Conservation (phyloP, 768 basidiomycete genomes). For the Roridomyces roridus region DNA sequence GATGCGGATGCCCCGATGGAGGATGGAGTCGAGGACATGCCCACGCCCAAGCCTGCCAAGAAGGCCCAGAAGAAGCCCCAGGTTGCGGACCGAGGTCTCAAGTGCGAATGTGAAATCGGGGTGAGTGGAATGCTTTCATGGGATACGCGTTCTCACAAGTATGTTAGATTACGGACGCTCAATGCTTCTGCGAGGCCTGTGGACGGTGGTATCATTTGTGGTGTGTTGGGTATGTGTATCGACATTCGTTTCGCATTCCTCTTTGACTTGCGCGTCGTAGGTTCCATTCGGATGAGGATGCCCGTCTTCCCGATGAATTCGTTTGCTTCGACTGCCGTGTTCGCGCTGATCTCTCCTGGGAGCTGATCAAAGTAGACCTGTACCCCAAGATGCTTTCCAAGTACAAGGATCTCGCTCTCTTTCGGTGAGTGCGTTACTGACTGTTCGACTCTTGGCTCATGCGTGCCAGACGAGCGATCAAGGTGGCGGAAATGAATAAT, state of each 20-base stretch:
- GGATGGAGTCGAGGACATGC: constrained; percentile 18
- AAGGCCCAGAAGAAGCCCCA: constrained; percentile 15
- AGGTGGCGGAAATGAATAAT: constrained; percentile 61
- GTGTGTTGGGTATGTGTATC: constrained; percentile 49
- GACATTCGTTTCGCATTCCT: background rate
- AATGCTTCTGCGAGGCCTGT: constrained; percentile 75
- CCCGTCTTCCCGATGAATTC: constrained; percentile 64
- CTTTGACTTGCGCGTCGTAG: constrained; percentile 37
- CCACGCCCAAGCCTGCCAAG: constrained; percentile 22
- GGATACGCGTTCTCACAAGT: background rate
- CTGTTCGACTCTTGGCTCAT: background rate
- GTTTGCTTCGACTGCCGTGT: constrained; percentile 81
- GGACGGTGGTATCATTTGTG: constrained; percentile 78
- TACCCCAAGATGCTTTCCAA: constrained; percentile 65
- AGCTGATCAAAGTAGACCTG: constrained; percentile 64
- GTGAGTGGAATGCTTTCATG: constrained; percentile 41
- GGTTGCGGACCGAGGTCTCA: constrained; percentile 46
- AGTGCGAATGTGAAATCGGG: constrained; percentile 74
- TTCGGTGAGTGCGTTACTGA: constrained; percentile 69
- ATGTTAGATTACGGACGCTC: constrained; percentile 60
- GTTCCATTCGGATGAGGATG: constrained; percentile 66
- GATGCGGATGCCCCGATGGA: constrained; percentile 22
- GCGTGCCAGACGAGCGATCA: constrained; percentile 66
- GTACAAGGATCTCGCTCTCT: constrained; percentile 72
- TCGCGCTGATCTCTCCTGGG: constrained; percentile 70